Conservation (phyloP, 345 rosid species). For the Heritiera littoralis region DNA sequence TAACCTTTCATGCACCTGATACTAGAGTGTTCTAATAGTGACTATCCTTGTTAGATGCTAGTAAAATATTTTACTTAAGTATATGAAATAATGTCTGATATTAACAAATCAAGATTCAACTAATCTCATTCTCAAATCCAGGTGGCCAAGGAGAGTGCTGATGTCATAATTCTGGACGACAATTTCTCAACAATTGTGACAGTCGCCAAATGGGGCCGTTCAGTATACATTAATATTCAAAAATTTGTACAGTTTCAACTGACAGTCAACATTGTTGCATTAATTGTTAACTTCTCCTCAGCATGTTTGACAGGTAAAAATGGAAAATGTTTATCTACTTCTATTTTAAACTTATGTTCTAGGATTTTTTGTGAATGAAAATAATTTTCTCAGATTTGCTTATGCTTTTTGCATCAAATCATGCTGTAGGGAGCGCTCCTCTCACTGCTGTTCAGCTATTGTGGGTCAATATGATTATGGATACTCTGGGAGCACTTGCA, state of each 20-base stretch:
- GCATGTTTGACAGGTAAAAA: conserved; percentile 86
- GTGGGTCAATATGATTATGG: conserved; percentile 92
- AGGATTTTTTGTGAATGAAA: conserved; percentile 5
- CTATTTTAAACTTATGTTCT: not conserved
- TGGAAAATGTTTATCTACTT: not conserved
- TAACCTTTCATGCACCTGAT: not conserved
- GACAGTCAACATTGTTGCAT: conserved; percentile 84
- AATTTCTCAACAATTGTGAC: conserved; percentile 94
- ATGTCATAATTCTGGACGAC: conserved; percentile 89
- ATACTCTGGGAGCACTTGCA: conserved; percentile 84
- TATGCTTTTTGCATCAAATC: conserved; percentile 13
- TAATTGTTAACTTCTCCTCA: conserved; percentile 84
- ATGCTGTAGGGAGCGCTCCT: conserved; percentile 62
- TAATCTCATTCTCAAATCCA: conserved; percentile 33
- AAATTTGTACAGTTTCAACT: conserved; percentile 96
- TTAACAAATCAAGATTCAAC: not conserved
- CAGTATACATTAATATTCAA: conserved; percentile 88
- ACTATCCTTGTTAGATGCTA: not conserved
- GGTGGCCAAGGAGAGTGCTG: conserved; percentile 99
- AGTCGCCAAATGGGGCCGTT: conserved; percentile 96
- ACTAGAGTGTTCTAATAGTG: not conserved
- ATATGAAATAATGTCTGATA: conserved; percentile 4
- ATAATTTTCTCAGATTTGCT: conserved; percentile 7
- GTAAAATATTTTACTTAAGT: not conserved
- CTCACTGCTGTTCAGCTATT: conserved; percentile 72